Evolutionary conservation across 345 rosid species (phyloP).

Genomic region (Dovyalis caffra): DNA sequence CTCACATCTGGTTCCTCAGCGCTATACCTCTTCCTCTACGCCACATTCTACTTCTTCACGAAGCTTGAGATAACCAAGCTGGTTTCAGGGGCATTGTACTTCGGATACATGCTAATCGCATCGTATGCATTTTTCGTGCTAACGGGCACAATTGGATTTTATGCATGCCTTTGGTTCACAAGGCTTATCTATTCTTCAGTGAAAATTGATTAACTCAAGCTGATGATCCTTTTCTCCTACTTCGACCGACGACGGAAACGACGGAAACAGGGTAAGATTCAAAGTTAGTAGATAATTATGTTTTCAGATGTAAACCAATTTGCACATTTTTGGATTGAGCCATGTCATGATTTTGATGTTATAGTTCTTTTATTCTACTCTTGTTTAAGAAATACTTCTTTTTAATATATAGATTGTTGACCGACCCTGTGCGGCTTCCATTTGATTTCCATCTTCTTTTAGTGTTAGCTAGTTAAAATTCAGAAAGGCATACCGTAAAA

Average conservation of each 20-base stretch:
- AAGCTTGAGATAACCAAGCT: constrained; percentile 77
- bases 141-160: constrained; percentile 73
- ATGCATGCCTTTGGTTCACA: constrained; percentile 81
- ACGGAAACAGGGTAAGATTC: constrained; percentile 21
- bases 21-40: constrained; percentile 64
- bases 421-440: neutral
- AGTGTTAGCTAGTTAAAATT: neutral
- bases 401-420: constrained; percentile 7
- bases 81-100: constrained; percentile 62
- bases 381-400: neutral
- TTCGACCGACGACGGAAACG: neutral
- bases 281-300: constrained; percentile 30
- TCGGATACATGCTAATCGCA: constrained; percentile 76
- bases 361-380: constrained; percentile 1
- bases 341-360: constrained; percentile 8
- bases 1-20: constrained; percentile 82
- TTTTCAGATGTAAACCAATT: constrained; percentile 32
- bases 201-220: constrained; percentile 54
- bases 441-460: neutral
- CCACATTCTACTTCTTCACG: constrained; percentile 79
- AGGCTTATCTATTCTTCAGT: constrained; percentile 82
- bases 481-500: too few species aligned
- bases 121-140: constrained; percentile 68
- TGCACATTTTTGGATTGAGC: constrained; percentile 34
- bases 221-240: neutral